phyloP scores from a whole-genome alignment of 1,284 basidiomycete genomes.

The Hemileia vastatrix region DNA sequence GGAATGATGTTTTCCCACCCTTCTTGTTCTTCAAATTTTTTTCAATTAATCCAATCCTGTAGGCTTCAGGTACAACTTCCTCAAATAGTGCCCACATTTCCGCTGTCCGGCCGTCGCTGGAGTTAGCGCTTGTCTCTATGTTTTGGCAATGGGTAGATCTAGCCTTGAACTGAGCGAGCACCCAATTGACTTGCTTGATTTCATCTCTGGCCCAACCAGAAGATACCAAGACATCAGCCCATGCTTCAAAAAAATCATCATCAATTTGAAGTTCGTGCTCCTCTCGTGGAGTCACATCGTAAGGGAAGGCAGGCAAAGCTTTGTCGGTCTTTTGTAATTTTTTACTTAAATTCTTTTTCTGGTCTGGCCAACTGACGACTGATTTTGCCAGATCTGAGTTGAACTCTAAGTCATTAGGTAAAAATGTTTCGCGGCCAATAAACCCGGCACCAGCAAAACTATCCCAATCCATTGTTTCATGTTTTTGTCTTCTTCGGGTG shows the following conservation, averaged over 20 bases:
- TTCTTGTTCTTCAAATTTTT: conserved; percentile 16
- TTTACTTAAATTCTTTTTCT: conserved; percentile 21
- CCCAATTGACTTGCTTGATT: conserved; percentile 37
- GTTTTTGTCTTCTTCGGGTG: conserved; percentile 18
- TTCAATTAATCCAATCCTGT: conserved; percentile 28
- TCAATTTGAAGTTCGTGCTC: conserved; percentile 30
- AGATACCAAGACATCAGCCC: conserved; percentile 36
- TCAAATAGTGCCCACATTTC: conserved; percentile 38
- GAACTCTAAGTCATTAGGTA: conserved; percentile 34
- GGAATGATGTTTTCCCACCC: too few relatives aligned
- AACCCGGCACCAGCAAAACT: conserved; percentile 36
- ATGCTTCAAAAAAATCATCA: conserved; percentile 38
- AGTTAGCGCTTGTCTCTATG: neutral
- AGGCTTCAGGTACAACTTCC: conserved; percentile 37
- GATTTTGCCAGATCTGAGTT: conserved; percentile 26
- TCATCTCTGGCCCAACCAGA: conserved; percentile 40
- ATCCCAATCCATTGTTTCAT: conserved; percentile 38
- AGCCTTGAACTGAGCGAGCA: conserved; percentile 33
- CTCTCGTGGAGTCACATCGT: conserved; percentile 35
- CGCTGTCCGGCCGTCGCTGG: conserved; percentile 28
- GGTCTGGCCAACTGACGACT: conserved; percentile 24
- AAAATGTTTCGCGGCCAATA: conserved; percentile 33
- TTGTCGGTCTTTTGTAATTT: conserved; percentile 29
- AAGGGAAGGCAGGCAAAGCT: conserved; percentile 31
- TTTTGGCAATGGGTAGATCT: conserved; percentile 23